Evolutionary conservation across 2,329 filamentous ascomycete species (phyloP).

Genomic region (Bipolaris bicolor): DNA sequence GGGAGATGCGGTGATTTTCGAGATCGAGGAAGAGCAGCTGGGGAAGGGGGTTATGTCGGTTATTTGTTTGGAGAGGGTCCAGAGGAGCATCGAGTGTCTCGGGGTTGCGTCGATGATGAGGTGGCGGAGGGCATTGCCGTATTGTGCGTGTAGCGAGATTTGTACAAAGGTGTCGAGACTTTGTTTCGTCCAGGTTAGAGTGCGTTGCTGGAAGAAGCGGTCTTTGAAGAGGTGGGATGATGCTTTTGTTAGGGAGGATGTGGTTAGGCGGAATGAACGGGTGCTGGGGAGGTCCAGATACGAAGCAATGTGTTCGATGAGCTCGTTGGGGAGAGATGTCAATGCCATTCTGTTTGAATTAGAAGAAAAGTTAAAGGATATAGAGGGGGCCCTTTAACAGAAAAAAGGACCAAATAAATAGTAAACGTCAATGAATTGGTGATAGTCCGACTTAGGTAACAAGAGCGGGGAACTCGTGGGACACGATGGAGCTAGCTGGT

Average conservation of each 20-base stretch:
- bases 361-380: background rate
- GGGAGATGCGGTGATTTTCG: background rate
- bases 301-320: constrained; percentile 28
- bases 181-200: constrained; percentile 25
- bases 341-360: constrained; percentile 17
- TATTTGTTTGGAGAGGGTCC: constrained; percentile 24
- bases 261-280: constrained; percentile 29
- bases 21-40: background rate
- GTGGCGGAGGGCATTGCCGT: constrained; percentile 24
- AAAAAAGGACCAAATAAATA: background rate
- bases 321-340: constrained; percentile 28
- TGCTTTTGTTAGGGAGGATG: constrained; percentile 21
- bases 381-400: background rate
- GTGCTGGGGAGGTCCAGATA: constrained; percentile 26
- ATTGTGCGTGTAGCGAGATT: constrained; percentile 22
- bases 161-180: constrained; percentile 22
- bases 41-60: constrained; percentile 13
- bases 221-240: constrained; percentile 26
- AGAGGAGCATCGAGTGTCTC: constrained; percentile 27
- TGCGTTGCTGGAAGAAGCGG: constrained; percentile 31
- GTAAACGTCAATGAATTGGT: background rate
- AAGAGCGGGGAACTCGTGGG: constrained; percentile 10
- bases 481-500: constrained; percentile 8
- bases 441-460: background rate
- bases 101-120: constrained; percentile 40